These are phyloP conservation scores for Scheffersomyces segobiensis DNA, from an alignment of 1,139 yeast genomes.

Conservation along the genomic window DNA sequence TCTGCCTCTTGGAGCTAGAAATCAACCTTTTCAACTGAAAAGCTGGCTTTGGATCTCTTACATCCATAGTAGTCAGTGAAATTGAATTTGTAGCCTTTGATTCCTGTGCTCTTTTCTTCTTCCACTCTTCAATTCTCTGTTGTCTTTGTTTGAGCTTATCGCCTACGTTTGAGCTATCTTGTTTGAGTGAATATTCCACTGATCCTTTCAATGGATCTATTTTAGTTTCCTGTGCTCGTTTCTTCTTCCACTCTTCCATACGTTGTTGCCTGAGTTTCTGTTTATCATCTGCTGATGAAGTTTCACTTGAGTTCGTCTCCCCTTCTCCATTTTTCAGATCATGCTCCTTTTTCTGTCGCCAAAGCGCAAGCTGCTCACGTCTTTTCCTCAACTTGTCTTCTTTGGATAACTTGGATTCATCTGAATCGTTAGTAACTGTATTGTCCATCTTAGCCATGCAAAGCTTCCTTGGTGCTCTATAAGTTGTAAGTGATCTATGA, in stretches of 20 bases:
- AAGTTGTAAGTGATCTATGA: neutral
- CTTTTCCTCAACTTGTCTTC: constrained; percentile 38
- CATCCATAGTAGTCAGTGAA: neutral
- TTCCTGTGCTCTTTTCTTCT: constrained; percentile 23
- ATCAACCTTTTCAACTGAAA: constrained; percentile 9
- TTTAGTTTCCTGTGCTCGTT: constrained; percentile 5
- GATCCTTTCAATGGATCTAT: neutral
- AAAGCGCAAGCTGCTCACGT: constrained; percentile 41
- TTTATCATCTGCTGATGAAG: neutral
- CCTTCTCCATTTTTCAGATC: constrained; percentile 11
- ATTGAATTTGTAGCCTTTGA: constrained; percentile 6
- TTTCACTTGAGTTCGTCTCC: neutral
- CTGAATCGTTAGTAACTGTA: constrained; percentile 14
- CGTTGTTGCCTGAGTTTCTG: constrained; percentile 22
- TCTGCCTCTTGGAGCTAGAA: constrained; percentile 5
- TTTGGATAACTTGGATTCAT: constrained; percentile 19
- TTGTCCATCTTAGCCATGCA: constrained; percentile 1
- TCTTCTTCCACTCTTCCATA: constrained; percentile 44
- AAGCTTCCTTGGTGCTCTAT: constrained; percentile 1
- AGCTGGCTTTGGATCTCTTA: neutral
- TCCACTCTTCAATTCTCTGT: constrained; percentile 44
- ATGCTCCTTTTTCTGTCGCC: constrained; percentile 40
- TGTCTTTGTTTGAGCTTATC: constrained; percentile 23
- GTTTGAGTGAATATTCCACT: neutral
- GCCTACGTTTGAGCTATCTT: constrained; percentile 1